These are phyloP conservation scores for Tylopilus sp. DNA, from an alignment of 768 basidiomycete genomes.

Conservation along the genomic window DNA sequence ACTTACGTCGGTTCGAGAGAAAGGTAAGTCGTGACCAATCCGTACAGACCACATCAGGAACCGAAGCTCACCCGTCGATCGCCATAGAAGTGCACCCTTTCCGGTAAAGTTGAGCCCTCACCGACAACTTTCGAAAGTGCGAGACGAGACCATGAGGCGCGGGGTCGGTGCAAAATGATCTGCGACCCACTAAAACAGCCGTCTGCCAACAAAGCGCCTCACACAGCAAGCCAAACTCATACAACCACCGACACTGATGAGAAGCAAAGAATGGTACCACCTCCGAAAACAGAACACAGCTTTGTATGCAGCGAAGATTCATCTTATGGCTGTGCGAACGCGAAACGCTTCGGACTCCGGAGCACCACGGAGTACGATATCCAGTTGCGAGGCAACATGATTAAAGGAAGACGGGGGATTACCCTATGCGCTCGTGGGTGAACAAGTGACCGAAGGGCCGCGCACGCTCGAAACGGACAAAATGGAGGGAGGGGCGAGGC, in stretches of 20 bases:
- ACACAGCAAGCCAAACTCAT: background rate
- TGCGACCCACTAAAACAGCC: background rate
- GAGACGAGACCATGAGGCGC: conserved; percentile 2
- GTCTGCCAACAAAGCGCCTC: background rate
- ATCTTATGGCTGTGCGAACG: conserved; percentile 24
- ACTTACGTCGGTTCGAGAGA: conserved; percentile 14
- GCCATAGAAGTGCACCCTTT: conserved; percentile 19
- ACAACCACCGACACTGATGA: background rate
- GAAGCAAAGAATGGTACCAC: conserved; percentile 1
- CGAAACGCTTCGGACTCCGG: conserved; percentile 6
- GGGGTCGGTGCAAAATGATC: conserved; percentile 3
- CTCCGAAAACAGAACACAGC: conserved; percentile 13
- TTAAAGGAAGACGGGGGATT: conserved; percentile 3
- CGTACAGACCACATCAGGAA: conserved; percentile 21
- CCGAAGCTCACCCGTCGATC: conserved; percentile 28
- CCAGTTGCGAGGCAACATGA: background rate
- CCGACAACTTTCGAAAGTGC: conserved; percentile 14
- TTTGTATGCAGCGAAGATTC: conserved; percentile 20
- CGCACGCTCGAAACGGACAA: conserved; percentile 14
- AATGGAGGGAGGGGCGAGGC: conserved; percentile 20
- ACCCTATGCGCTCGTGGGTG: conserved; percentile 10
- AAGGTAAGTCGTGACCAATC: conserved; percentile 7
- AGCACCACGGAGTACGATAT: conserved; percentile 4
- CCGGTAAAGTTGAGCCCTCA: conserved; percentile 22
- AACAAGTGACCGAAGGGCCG: conserved; percentile 6